Evolutionary conservation across 148 eudicot genomes (phyloP).

Genomic region (Vaccinium macrocarpon): DNA sequence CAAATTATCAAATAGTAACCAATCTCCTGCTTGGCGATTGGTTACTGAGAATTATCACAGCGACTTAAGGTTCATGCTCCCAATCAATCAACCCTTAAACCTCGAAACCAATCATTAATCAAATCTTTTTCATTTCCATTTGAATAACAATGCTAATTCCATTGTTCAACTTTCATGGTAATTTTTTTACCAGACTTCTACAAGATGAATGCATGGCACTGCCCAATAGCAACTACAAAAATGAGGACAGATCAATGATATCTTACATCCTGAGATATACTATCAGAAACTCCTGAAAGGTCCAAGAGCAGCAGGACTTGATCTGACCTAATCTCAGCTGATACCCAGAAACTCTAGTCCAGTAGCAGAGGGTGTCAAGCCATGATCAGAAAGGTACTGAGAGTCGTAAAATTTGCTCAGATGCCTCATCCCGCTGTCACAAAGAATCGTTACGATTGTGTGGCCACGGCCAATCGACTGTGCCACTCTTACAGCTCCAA

Average conservation of each 20-base stretch:
- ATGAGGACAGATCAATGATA: not conserved
- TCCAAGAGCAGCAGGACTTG: not conserved
- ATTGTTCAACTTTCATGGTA: not conserved
- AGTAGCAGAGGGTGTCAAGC: slow-evolving; percentile 59
- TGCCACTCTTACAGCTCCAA: slow-evolving; percentile 92
- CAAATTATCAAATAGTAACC: no score
- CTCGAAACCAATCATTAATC: not conserved
- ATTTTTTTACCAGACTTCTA: not conserved
- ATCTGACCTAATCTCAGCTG: slow-evolving; percentile 1
- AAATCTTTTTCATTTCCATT: not conserved
- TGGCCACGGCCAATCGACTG: slow-evolving; percentile 84
- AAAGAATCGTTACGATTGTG: slow-evolving; percentile 80
- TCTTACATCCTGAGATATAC: not conserved
- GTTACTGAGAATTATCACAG: no score
- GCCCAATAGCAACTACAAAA: not conserved
- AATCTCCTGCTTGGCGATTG: no score
- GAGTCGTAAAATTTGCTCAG: slow-evolving; percentile 71
- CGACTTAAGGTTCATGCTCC: no score
- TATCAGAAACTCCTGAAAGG: not conserved
- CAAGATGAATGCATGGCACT: not conserved
- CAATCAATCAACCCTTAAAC: not conserved
- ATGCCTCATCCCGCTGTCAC: slow-evolving; percentile 97
- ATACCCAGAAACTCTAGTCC: slow-evolving; percentile 65
- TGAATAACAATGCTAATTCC: not conserved
- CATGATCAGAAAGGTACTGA: slow-evolving; percentile 62